Conservation (phyloP, 371 early-diverging fungal genomes). For the Lichtheimia corymbifera region DNA sequence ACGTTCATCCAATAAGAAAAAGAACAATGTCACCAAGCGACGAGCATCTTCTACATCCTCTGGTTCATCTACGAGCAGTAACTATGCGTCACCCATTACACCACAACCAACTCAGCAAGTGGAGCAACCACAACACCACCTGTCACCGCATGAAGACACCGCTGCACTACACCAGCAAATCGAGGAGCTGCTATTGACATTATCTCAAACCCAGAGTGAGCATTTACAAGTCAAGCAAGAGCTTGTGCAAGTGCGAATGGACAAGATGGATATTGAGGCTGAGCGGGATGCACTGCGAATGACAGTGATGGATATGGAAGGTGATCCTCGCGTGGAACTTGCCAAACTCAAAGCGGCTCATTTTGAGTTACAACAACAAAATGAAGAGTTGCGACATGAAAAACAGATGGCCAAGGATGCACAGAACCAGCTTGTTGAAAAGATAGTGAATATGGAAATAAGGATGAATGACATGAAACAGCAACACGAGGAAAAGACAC, state of each 20-base stretch:
- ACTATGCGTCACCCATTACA: not conserved
- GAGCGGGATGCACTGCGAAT: slow-evolving; percentile 42
- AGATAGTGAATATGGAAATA: slow-evolving; percentile 39
- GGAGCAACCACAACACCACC: not conserved
- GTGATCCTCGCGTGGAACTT: slow-evolving; percentile 11
- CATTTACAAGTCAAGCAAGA: slow-evolving; percentile 58
- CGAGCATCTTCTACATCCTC: not conserved
- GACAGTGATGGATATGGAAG: slow-evolving; percentile 25
- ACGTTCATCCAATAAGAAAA: slow-evolving; percentile 41
- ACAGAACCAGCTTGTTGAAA: slow-evolving; percentile 35
- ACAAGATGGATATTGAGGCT: slow-evolving; percentile 58
- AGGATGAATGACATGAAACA: slow-evolving; percentile 32
- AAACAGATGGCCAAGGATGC: slow-evolving; percentile 47
- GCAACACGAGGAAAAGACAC: not conserved
- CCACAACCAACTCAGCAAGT: not conserved
- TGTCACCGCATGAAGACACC: slow-evolving; percentile 20
- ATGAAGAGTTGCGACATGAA: slow-evolving; percentile 36
- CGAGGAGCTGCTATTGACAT: slow-evolving; percentile 57
- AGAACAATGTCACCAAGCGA: slow-evolving; percentile 6
- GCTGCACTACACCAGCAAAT: slow-evolving; percentile 62
- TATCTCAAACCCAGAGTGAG: slow-evolving; percentile 58
- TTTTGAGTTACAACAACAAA: slow-evolving; percentile 31
- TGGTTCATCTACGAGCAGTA: not conserved
- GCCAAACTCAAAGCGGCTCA: slow-evolving; percentile 26
- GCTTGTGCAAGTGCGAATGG: slow-evolving; percentile 54